Evolutionary conservation across 2,329 filamentous ascomycete species (phyloP).

Genomic region (Drechslera avenae): DNA sequence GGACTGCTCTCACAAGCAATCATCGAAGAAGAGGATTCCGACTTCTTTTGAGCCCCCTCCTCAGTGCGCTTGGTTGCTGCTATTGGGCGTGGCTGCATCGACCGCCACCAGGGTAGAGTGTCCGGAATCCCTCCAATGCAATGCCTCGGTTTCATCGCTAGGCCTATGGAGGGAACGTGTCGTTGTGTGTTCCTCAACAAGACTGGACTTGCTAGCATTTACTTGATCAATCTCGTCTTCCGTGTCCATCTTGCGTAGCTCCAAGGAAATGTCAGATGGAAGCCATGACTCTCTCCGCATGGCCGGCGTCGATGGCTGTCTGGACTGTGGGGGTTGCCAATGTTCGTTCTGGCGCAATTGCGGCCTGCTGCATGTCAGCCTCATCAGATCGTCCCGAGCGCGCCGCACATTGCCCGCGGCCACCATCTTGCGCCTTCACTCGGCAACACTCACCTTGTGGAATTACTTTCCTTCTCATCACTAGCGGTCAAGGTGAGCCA

Average conservation of each 20-base stretch:
- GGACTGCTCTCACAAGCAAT: slow-evolving; percentile 70
- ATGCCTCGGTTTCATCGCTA: slow-evolving; percentile 1
- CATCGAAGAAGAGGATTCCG: slow-evolving; percentile 70
- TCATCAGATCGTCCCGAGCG: not conserved
- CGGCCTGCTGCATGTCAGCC: slow-evolving; percentile 1
- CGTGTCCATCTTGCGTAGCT: not conserved
- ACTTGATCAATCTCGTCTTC: not conserved
- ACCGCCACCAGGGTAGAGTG: slow-evolving; percentile 5
- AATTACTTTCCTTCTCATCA: slow-evolving; percentile 23
- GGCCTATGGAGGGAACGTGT: not conserved
- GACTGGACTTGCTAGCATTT: not conserved
- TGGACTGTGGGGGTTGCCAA: not conserved
- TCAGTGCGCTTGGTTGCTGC: not conserved
- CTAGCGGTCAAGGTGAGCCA: slow-evolving; percentile 42
- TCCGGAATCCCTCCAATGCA: slow-evolving; percentile 6
- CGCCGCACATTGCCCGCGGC: not conserved
- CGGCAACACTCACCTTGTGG: slow-evolving; percentile 14
- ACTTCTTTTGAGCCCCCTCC: slow-evolving; percentile 40
- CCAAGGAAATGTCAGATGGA: not conserved
- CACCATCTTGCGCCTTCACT: not conserved
- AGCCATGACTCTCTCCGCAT: not conserved
- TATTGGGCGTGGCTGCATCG: not conserved
- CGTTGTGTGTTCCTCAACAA: not conserved
- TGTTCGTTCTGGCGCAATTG: not conserved
- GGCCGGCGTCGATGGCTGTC: not conserved